A percentile compares a stretch with the other conserved stretches of the same genome.
Evolutionary conservation across 306 rosid genomes (phyloP).

Genomic region (Cucurbita argyrosperma): DNA sequence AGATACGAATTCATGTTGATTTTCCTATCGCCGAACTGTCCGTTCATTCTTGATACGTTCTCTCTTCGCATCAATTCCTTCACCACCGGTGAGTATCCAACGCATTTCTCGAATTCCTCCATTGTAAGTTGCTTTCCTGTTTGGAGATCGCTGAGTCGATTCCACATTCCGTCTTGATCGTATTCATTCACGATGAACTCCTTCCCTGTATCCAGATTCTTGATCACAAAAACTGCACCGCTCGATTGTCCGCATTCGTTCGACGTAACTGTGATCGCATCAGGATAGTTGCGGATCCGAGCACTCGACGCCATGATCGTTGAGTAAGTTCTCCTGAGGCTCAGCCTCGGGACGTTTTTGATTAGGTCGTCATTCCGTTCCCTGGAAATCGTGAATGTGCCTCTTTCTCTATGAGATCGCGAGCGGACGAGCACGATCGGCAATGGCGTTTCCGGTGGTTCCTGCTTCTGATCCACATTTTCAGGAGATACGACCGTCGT

Average conservation of each 20-base stretch:
- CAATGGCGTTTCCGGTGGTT: background rate
- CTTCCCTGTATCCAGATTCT: constrained; percentile 67
- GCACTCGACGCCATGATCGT: constrained; percentile 5
- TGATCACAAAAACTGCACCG: constrained; percentile 56
- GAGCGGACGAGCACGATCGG: constrained; percentile 39
- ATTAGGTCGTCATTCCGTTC: constrained; percentile 31
- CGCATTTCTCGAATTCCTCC: constrained; percentile 68
- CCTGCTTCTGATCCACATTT: background rate
- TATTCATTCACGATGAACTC: constrained; percentile 68
- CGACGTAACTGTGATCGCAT: constrained; percentile 2
- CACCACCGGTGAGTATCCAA: constrained; percentile 51
- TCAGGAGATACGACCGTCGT: background rate
- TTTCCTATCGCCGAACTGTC: constrained; percentile 18
- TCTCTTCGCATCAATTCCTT: constrained; percentile 59
- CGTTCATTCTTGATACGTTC: constrained; percentile 1
- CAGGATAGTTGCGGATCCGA: background rate
- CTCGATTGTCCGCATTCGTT: background rate
- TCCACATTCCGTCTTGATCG: constrained; percentile 64
- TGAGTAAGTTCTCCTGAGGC: constrained; percentile 37
- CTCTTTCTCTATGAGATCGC: constrained; percentile 54
- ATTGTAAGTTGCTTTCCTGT: constrained; percentile 70
- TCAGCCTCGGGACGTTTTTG: constrained; percentile 44
- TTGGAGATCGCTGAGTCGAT: constrained; percentile 54
- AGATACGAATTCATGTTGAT: constrained; percentile 17
- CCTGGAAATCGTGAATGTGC: constrained; percentile 17